These are phyloP conservation scores for Akebia trifoliata DNA, from an alignment of 164 flowering plant species.

Conservation along the genomic window DNA sequence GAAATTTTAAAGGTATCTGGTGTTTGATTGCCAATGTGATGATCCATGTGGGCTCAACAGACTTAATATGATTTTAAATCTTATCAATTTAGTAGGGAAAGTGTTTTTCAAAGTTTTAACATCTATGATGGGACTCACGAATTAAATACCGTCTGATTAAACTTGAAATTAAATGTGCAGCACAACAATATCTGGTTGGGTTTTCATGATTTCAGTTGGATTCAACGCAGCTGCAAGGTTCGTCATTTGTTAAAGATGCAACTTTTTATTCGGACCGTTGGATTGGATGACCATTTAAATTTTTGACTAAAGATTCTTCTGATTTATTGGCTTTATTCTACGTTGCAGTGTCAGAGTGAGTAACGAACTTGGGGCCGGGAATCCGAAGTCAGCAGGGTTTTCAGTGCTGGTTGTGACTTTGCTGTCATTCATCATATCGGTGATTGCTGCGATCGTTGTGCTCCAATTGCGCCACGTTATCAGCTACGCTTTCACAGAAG, in stretches of 20 bases:
- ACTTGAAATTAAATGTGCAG: constrained; percentile 23
- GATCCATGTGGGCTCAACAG: too few relatives aligned
- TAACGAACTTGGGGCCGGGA: constrained; percentile 48
- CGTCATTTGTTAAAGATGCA: too few relatives aligned
- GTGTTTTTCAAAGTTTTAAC: too few relatives aligned
- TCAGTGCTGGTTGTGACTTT: constrained; percentile 41
- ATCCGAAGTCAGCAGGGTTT: constrained; percentile 58
- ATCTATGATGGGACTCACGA: neutral
- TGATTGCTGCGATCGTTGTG: constrained; percentile 31
- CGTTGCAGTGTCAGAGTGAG: constrained; percentile 65
- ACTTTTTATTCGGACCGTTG: too few relatives aligned
- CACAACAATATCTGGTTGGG: constrained; percentile 39
- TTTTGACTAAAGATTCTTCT: too few relatives aligned
- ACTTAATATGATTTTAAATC: too few relatives aligned
- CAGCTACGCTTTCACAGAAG: constrained; percentile 54
- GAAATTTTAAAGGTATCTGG: too few relatives aligned
- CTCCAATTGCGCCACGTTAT: constrained; percentile 34
- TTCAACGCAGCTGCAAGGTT: constrained; percentile 70
- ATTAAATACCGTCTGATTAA: neutral
- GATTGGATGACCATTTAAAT: too few relatives aligned
- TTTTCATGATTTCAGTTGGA: constrained; percentile 51
- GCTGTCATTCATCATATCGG: constrained; percentile 32
- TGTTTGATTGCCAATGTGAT: too few relatives aligned
- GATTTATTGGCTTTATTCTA: too few relatives aligned
- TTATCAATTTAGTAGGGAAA: too few relatives aligned